Evolutionary conservation across 106 monocot genomes (phyloP).

Genomic region (Cymbidium sinense): DNA sequence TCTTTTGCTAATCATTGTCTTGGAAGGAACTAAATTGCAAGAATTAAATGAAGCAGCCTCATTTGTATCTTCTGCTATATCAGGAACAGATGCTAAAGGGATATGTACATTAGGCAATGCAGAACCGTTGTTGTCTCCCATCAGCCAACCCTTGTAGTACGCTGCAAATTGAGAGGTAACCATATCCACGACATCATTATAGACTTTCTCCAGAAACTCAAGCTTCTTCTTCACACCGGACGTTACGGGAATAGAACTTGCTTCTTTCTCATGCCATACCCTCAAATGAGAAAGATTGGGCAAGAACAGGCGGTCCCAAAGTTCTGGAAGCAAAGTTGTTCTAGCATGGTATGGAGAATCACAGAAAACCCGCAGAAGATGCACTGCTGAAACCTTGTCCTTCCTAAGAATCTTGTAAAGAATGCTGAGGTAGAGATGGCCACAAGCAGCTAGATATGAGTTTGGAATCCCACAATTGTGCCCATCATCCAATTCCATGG

Average conservation of each 20-base stretch:
- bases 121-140: slow-evolving; percentile 19
- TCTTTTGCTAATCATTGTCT: slow-evolving; percentile 17
- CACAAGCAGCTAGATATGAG: slow-evolving; percentile 34
- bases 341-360: slow-evolving; percentile 37
- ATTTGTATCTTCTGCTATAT: neutral
- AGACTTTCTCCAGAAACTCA: slow-evolving; percentile 30
- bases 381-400: slow-evolving; percentile 32
- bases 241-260: slow-evolving; percentile 4
- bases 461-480: slow-evolving; percentile 22
- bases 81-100: slow-evolving; percentile 19
- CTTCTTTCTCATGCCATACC: slow-evolving; percentile 38
- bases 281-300: slow-evolving; percentile 38
- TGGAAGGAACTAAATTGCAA: slow-evolving; percentile 12
- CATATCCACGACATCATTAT: slow-evolving; percentile 34
- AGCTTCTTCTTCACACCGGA: slow-evolving; percentile 10
- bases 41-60: slow-evolving; percentile 8
- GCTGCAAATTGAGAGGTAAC: slow-evolving; percentile 42
- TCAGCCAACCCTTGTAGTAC: slow-evolving; percentile 60
- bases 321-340: slow-evolving; percentile 24
- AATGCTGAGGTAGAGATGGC: slow-evolving; percentile 48
- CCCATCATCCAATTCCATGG: slow-evolving; percentile 10
- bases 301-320: slow-evolving; percentile 50
- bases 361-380: slow-evolving; percentile 45
- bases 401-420: slow-evolving; percentile 44
- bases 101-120: slow-evolving; percentile 20